phyloP scores from a whole-genome alignment of 352 stramenopile genomes.

The Phytophthora cryptogea region DNA sequence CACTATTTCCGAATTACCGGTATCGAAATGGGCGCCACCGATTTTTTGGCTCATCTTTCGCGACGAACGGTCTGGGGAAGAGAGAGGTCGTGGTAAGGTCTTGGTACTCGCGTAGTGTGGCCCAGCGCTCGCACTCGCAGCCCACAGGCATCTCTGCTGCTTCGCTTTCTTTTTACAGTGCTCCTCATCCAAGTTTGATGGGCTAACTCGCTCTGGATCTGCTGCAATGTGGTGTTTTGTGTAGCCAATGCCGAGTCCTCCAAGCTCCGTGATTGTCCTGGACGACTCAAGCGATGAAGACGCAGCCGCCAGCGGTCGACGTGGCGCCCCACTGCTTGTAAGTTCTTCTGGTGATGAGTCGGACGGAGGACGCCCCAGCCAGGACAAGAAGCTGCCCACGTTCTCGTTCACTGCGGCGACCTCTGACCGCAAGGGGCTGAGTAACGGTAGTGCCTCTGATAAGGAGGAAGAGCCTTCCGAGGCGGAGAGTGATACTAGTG shows the following conservation, averaged over 20 bases:
- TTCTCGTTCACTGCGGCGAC: conserved; percentile 4
- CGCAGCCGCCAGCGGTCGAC: not conserved
- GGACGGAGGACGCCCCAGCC: conserved; percentile 12
- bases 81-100: conserved; percentile 13
- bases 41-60: conserved; percentile 2
- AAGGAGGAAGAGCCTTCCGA: conserved; percentile 9
- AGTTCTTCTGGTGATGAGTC: conserved; percentile 32
- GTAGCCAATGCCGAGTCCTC: conserved; percentile 33
- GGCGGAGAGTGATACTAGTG: conserved; percentile 8
- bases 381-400: conserved; percentile 19
- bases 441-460: conserved; percentile 8
- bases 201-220: conserved; percentile 5
- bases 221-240: conserved; percentile 10
- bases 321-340: conserved; percentile 14
- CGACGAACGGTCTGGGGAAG: conserved; percentile 19
- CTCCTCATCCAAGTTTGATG: not conserved
- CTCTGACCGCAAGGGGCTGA: conserved; percentile 6
- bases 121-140: not conserved
- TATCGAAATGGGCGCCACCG: not conserved
- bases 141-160: not conserved
- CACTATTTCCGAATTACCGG: not conserved
- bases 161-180: conserved; percentile 1
- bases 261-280: conserved; percentile 48
- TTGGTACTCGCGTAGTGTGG: conserved; percentile 1
- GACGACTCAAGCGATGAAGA: conserved; percentile 61